phyloP scores from a whole-genome alignment of 345 rosid genomes.

The Ailanthus altissimus region DNA sequence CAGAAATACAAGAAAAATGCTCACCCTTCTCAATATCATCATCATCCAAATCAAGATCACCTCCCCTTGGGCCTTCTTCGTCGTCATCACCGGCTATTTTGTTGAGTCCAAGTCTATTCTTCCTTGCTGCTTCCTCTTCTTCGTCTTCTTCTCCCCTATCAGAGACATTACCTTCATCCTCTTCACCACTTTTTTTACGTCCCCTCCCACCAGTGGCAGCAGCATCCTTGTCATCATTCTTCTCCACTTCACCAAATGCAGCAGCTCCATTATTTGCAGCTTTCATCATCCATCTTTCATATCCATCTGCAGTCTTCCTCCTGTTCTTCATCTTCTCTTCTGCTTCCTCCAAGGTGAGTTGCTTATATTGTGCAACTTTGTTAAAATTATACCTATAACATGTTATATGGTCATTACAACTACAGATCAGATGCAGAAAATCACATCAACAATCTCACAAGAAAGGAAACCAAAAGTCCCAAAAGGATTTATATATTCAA shows the following conservation, averaged over 20 bases:
- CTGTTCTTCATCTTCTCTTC: conserved; percentile 97
- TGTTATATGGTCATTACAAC: conserved; percentile 12
- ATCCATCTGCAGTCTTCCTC: conserved; percentile 97
- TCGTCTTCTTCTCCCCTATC: conserved; percentile 95
- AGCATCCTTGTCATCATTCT: conserved; percentile 66
- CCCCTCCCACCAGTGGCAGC: conserved; percentile 63
- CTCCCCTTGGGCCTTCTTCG: conserved; percentile 92
- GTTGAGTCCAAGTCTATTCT: conserved; percentile 81
- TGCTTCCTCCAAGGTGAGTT: conserved; percentile 96
- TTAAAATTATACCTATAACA: conserved; percentile 72
- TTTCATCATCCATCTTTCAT: conserved; percentile 99
- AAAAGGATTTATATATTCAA: neutral
- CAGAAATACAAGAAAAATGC: conserved; percentile 17
- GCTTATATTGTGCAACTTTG: conserved; percentile 97
- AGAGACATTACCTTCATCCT: conserved; percentile 84
- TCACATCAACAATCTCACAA: neutral
- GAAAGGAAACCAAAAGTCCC: neutral
- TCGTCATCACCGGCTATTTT: conserved; percentile 76
- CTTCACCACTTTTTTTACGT: conserved; percentile 73
- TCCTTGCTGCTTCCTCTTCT: conserved; percentile 86
- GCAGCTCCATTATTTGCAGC: conserved; percentile 89
- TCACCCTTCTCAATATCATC: conserved; percentile 95
- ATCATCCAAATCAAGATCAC: conserved; percentile 89
- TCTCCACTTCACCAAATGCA: conserved; percentile 90
- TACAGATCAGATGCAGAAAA: neutral